Conservation (phyloP, 176 grass and related monocot species). For the Pontederia crassipes region DNA sequence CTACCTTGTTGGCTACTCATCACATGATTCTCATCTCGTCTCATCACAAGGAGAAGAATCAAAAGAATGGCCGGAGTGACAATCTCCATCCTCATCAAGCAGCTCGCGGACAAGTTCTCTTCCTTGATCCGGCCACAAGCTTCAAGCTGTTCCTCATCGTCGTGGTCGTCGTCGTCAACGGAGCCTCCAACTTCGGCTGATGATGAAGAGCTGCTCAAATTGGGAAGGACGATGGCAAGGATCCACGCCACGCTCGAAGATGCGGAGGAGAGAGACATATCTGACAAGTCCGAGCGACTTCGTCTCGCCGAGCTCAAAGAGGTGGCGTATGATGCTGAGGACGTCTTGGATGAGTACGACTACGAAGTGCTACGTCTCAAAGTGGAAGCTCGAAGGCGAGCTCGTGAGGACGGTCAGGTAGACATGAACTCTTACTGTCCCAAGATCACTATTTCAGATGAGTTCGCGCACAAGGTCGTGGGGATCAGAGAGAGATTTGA, state of each 20-base stretch:
- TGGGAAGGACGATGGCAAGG: not conserved
- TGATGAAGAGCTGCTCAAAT: no score
- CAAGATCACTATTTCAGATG: not conserved
- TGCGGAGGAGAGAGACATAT: not conserved
- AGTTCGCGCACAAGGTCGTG: not conserved
- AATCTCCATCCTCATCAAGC: no score
- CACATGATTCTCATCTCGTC: no score
- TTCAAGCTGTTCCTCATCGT: no score
- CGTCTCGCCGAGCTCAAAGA: not conserved
- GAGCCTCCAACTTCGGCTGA: no score
- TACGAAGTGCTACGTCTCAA: slow-evolving; percentile 10
- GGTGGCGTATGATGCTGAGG: slow-evolving; percentile 10
- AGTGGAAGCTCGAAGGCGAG: not conserved
- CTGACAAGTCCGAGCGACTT: not conserved
- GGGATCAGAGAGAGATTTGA: slow-evolving; percentile 11
- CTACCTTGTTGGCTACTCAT: no score
- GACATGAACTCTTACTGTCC: not conserved
- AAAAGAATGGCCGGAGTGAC: no score
- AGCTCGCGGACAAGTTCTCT: no score
- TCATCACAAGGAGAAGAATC: no score
- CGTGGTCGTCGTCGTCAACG: no score
- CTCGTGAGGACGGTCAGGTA: not conserved
- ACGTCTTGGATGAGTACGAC: slow-evolving; percentile 6
- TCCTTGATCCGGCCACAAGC: no score
- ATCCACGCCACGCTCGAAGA: not conserved